Base-by-base conservation (phyloP, 176 grass and related monocot species). In the Eragrostis curvula region DNA sequence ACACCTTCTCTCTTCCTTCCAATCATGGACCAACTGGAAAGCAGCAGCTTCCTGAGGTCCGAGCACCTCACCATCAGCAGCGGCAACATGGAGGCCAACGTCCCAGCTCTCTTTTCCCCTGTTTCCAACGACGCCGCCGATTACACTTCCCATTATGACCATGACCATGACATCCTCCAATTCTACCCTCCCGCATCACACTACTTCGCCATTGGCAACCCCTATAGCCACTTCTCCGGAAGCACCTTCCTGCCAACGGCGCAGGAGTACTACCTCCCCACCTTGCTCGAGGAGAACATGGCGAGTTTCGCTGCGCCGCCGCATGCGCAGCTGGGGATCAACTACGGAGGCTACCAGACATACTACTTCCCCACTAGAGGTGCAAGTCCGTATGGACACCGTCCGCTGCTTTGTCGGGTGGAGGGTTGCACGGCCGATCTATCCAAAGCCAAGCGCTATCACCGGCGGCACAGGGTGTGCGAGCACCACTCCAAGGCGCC, bases 361-460 rank as follows among this genome's bases (percentile, higher is more conserved):
- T 94, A 90, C 53, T 56, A 56, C 83, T 91, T 89, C 76, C 85
- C 92, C 15, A 73, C 89, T 0, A 68, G 86, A 44, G 92, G 85
- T 0, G 81, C 83, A 0, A 82, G 88, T 63, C 74, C 83, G 7
- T 88, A 91, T 49, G 86, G 88, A 3, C 83, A 86, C 75, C 86
- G 91, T 53, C 86, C 83, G 43, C 92, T 84, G 32, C 71, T 86
- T 12, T 94, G 92, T 77, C 92, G 91, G 66, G 92, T 84, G 0
- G 92, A 94, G 70, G 92, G 92, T 0, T 94, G 92, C 83, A 94
- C 81, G 86, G 92, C 92, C 47, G 86, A 94, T 52, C 92, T 94
- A 70, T 91, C 83, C 12, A 71, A 72, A 0, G 89, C 92, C 7
- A 94, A 94, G 89, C 88, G 83, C 60, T 94, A 94, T 71, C 92